A percentile compares a stretch with the other conserved stretches of the same genome.
Evolutionary conservation across 352 stramenopile species (phyloP).

Genomic region (Globisporangium yorkense): DNA sequence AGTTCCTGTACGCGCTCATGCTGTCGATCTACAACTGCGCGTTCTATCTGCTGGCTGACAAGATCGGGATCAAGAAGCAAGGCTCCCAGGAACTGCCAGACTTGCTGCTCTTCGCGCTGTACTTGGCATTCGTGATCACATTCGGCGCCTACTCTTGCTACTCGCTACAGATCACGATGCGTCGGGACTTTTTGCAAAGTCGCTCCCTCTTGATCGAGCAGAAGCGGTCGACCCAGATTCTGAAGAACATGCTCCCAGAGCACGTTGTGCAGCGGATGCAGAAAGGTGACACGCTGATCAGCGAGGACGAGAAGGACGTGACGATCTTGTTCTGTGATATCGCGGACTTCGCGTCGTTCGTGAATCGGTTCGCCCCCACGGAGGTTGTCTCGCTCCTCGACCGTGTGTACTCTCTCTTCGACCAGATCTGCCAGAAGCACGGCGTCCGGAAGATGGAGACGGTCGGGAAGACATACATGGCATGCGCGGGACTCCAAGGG

Average conservation of each 20-base stretch:
- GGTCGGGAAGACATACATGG: constrained; percentile 91
- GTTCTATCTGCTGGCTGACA: constrained; percentile 67
- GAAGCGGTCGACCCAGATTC: constrained; percentile 69
- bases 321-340: constrained; percentile 87
- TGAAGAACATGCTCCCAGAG: constrained; percentile 84
- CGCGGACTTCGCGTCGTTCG: constrained; percentile 71
- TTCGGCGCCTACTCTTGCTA: constrained; percentile 78
- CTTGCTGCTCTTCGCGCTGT: constrained; percentile 60
- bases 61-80: constrained; percentile 34
- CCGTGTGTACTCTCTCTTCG: constrained; percentile 90
- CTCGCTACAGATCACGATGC: constrained; percentile 79
- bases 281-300: constrained; percentile 74
- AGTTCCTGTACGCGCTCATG: constrained; percentile 74
- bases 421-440: constrained; percentile 89
- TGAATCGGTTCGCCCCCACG: constrained; percentile 67
- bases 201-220: constrained; percentile 74
- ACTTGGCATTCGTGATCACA: constrained; percentile 68
- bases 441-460: constrained; percentile 92
- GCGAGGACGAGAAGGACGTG: constrained; percentile 84
- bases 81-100: constrained; percentile 30
- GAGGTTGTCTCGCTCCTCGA: constrained; percentile 86
- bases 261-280: constrained; percentile 85
- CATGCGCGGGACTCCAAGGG: constrained; percentile 76
- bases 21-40: constrained; percentile 76
- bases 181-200: constrained; percentile 77